Base-by-base conservation (phyloP, 2,329 filamentous ascomycete genomes). In the Penicillium sp. region DNA sequence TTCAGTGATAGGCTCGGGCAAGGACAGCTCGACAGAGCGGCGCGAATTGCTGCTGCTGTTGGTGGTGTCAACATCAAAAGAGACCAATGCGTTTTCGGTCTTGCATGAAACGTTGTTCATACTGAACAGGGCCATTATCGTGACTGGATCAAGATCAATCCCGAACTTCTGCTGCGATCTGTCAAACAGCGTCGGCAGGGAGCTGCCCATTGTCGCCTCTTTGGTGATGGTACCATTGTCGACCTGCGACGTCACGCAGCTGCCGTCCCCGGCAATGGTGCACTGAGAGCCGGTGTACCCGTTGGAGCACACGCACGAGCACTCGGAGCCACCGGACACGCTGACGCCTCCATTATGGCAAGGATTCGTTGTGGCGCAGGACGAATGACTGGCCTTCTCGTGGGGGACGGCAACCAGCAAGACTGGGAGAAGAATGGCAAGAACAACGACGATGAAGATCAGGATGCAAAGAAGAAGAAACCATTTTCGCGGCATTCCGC, bases 281-380 rank as follows among this genome's bases (percentile, higher is more conserved):
- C 83, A 87, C 11, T 70, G 74, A 2, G 68, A 67, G 15, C 83
- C 83, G 0, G 86, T 90, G 62, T 91, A 97, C 1, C 90, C 88
- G 55, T 93, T 89, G 15, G 84, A 81, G 65, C 91, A 98, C 29
- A 96, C 80, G 62, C 91, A 98, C 9, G 83, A 84, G 67, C 91
- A 97, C 14, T 77, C 71, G 3, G 79, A 77, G 41, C 79, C 73
- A 11, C 77, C 79, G 14, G 88, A 66, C 11, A 91, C 78, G 39
- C 83, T 89, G 13, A 83, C 81, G 18, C 91, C 91, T 7, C 87
- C 88, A 50, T 97, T 95, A 36, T 78, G 69, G 58, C 91, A 96
- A 0, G 73, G 75, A 10, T 84, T 68, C 19, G 76, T 75, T 26
- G 72, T 67, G 50, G 79, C 73, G 61, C 88, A 94, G 45, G 46